Percentiles rank a stretch among this genome's conserved stretches.
phyloP scores from a whole-genome alignment of 208 protist genomes.

The Angomonas deanei region DNA sequence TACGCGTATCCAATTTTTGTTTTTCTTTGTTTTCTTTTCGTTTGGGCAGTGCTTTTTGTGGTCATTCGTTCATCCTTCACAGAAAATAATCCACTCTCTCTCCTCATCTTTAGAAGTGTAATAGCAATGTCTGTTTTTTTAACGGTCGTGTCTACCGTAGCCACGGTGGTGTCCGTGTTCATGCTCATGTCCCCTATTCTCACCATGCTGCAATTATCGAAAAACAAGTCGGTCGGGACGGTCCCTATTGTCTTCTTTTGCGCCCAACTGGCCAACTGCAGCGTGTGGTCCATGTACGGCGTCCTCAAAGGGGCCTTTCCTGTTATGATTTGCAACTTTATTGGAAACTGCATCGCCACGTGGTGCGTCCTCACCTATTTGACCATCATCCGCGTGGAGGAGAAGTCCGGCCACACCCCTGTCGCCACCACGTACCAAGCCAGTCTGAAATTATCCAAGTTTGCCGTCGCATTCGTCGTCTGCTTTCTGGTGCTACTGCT shows the following conservation, averaged over 20 bases:
- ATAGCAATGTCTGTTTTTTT: slow-evolving; percentile 25
- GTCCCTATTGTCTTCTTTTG: slow-evolving; percentile 64
- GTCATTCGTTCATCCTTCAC: no score
- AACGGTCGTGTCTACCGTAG: slow-evolving; percentile 23
- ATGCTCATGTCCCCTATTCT: slow-evolving; percentile 52
- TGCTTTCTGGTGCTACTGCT: slow-evolving; percentile 28
- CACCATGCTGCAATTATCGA: slow-evolving; percentile 37
- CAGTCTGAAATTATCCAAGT: slow-evolving; percentile 10
- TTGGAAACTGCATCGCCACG: slow-evolving; percentile 37
- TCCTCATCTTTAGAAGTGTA: no score
- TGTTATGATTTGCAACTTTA: slow-evolving; percentile 43
- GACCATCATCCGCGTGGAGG: slow-evolving; percentile 37
- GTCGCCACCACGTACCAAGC: slow-evolving; percentile 33
- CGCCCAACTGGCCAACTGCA: slow-evolving; percentile 57
- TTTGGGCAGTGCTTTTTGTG: no score
- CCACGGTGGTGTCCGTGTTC: slow-evolving; percentile 40
- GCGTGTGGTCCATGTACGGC: slow-evolving; percentile 61
- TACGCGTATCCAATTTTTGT: no score
- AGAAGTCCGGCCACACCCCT: slow-evolving; percentile 28
- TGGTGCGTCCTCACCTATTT: slow-evolving; percentile 59
- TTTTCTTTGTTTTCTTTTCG: no score
- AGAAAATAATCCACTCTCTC: no score
- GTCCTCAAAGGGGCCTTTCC: slow-evolving; percentile 19
- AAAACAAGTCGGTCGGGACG: slow-evolving; percentile 28
- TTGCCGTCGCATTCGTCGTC: slow-evolving; percentile 11